Evolutionary conservation across 805 yeast species (phyloP).

Genomic region (Metschnikowia santaceciliae): DNA sequence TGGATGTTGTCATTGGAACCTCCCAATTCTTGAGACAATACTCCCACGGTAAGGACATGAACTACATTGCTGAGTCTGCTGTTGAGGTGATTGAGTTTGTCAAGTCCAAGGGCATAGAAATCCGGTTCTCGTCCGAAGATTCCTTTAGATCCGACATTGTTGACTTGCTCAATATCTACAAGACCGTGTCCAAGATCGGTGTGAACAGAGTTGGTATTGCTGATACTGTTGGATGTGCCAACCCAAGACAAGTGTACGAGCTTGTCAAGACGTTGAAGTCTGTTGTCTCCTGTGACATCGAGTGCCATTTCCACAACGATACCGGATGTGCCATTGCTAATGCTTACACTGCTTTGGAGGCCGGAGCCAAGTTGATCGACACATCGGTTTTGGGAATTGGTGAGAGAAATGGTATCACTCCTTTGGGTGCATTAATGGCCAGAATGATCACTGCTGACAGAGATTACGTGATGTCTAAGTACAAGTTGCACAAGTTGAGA

Average conservation of each 20-base stretch:
- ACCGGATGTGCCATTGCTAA: slow-evolving; percentile 64
- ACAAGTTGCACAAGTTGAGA: slow-evolving; percentile 52
- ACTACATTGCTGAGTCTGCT: slow-evolving; percentile 53
- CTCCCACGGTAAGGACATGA: slow-evolving; percentile 60
- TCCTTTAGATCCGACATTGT: slow-evolving; percentile 59
- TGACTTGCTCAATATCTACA: slow-evolving; percentile 54
- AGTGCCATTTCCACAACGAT: slow-evolving; percentile 60
- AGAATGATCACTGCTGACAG: slow-evolving; percentile 61
- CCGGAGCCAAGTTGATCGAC: slow-evolving; percentile 57
- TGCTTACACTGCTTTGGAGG: slow-evolving; percentile 61
- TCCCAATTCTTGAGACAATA: slow-evolving; percentile 54
- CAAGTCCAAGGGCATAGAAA: slow-evolving; percentile 57
- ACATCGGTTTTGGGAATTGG: slow-evolving; percentile 60
- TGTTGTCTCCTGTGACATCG: slow-evolving; percentile 56
- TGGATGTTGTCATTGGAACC: slow-evolving; percentile 58
- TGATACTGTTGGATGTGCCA: slow-evolving; percentile 62
- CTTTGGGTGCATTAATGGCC: slow-evolving; percentile 60
- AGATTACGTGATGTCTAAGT: slow-evolving; percentile 55
- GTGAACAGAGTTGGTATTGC: slow-evolving; percentile 63
- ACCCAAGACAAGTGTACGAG: slow-evolving; percentile 60
- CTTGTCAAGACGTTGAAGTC: slow-evolving; percentile 55
- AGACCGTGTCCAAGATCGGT: slow-evolving; percentile 59
- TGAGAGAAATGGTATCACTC: slow-evolving; percentile 61
- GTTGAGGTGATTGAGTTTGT: slow-evolving; percentile 58
- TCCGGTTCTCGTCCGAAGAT: slow-evolving; percentile 57